Conservation (phyloP, 1,284 basidiomycete species). For the Mixia osmundae region DNA sequence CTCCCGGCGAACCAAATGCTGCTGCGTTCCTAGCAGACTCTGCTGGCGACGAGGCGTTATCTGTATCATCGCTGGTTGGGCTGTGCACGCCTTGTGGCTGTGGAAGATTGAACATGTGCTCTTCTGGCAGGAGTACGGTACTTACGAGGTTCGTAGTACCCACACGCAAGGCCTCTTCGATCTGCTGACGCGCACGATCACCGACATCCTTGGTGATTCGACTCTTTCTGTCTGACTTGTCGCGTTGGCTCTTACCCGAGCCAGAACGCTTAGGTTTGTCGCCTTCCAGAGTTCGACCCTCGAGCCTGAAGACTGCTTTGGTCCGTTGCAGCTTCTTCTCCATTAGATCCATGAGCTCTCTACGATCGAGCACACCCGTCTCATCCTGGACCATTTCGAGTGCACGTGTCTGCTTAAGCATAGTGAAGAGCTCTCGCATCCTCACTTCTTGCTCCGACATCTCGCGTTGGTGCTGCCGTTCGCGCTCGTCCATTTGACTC, state of each 20-base stretch:
- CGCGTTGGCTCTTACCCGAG: slow-evolving; percentile 10
- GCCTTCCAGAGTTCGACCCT: slow-evolving; percentile 32
- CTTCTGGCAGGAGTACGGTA: neutral
- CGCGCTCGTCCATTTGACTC: slow-evolving; percentile 50
- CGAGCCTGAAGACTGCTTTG: slow-evolving; percentile 63
- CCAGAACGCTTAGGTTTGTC: slow-evolving; percentile 10
- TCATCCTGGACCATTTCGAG: slow-evolving; percentile 51
- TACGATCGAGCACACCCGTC: slow-evolving; percentile 42
- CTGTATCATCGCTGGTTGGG: neutral
- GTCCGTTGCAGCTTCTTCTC: slow-evolving; percentile 61
- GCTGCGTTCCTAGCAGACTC: too few relatives aligned
- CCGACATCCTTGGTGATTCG: slow-evolving; percentile 27
- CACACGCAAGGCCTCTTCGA: slow-evolving; percentile 52
- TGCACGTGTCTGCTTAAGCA: slow-evolving; percentile 60
- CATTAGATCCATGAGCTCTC: slow-evolving; percentile 51
- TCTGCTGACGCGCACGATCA: slow-evolving; percentile 55
- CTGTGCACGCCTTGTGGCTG: too few relatives aligned
- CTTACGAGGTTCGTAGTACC: slow-evolving; percentile 32
- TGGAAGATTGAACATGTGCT: slow-evolving; percentile 12
- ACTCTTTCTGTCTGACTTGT: slow-evolving; percentile 20
- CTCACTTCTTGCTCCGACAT: slow-evolving; percentile 73
- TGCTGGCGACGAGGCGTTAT: slow-evolving; percentile 4
- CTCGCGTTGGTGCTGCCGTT: slow-evolving; percentile 57
- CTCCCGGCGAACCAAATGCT: too few relatives aligned
- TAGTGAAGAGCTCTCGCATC: slow-evolving; percentile 78